phyloP scores from a whole-genome alignment of 805 yeast species.

The Pichia phayaonensis region DNA sequence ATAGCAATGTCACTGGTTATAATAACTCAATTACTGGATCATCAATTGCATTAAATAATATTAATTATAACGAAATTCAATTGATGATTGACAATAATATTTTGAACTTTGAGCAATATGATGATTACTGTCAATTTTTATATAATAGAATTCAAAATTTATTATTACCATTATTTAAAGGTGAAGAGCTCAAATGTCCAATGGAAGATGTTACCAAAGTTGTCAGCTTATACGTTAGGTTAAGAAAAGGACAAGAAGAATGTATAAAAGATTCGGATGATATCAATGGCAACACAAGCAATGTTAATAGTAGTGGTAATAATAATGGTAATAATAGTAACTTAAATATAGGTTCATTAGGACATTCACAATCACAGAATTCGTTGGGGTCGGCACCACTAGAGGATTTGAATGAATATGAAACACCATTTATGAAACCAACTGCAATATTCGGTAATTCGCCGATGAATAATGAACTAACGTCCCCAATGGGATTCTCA shows the following conservation, averaged over 20 bases:
- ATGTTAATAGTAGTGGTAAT: background rate
- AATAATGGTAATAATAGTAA: background rate
- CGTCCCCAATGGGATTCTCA: slow-evolving; percentile 10
- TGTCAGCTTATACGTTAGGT: slow-evolving; percentile 30
- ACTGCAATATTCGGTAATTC: slow-evolving; percentile 2
- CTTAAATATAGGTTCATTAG: background rate
- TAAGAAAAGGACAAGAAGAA: slow-evolving; percentile 16
- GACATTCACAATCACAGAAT: slow-evolving; percentile 7
- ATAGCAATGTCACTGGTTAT: background rate
- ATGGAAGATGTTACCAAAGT: slow-evolving; percentile 51
- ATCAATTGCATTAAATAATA: slow-evolving; percentile 2
- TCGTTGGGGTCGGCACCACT: slow-evolving; percentile 2
- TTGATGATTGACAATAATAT: slow-evolving; percentile 21
- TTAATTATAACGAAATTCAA: slow-evolving; percentile 20
- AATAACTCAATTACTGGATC: slow-evolving; percentile 3
- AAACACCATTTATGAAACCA: slow-evolving; percentile 10
- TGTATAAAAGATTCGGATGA: background rate
- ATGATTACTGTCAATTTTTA: slow-evolving; percentile 38
- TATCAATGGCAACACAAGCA: background rate
- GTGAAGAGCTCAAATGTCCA: slow-evolving; percentile 42
- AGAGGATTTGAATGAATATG: background rate
- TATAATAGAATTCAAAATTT: slow-evolving; percentile 40
- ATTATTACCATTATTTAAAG: slow-evolving; percentile 40
- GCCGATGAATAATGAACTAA: slow-evolving; percentile 5
- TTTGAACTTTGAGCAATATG: slow-evolving; percentile 29